phyloP scores from a whole-genome alignment of 75 land plant species.

The Pinus albicaulis region DNA sequence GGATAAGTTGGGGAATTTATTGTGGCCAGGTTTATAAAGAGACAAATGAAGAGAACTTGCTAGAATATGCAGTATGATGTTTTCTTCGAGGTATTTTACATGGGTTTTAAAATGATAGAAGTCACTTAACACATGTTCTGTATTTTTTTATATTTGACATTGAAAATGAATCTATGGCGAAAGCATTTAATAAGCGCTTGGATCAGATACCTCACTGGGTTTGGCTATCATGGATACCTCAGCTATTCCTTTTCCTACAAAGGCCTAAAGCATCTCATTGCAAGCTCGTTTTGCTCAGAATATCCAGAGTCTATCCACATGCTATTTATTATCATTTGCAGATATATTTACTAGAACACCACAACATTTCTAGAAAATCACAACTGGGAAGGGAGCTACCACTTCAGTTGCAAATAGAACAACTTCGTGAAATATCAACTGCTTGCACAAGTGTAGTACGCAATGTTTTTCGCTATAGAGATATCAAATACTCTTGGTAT shows the following conservation, averaged over 20 bases:
- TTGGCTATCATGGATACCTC: constrained; percentile 97
- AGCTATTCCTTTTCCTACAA: constrained; percentile 83
- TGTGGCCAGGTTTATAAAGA: constrained; percentile 92
- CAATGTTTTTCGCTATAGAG: no score
- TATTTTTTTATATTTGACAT: constrained; percentile 94
- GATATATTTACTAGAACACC: constrained; percentile 91
- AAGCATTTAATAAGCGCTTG: constrained; percentile 78
- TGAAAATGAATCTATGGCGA: constrained; percentile 76
- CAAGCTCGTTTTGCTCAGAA: constrained; percentile 74
- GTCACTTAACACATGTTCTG: constrained; percentile 83
- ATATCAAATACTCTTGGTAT: no score
- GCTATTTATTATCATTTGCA: constrained; percentile 96
- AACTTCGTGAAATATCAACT: no score
- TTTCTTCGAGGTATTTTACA: constrained; percentile 89
- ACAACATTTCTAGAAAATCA: constrained; percentile 88
- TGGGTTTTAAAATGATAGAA: constrained; percentile 86
- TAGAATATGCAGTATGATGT: constrained; percentile 93
- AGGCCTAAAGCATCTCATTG: constrained; percentile 89
- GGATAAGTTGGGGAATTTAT: constrained; percentile 99
- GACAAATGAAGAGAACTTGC: constrained; percentile 82
- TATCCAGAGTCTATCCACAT: constrained; percentile 83
- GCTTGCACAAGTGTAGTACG: no score
- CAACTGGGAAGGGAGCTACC: constrained; percentile 36
- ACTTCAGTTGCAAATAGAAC: no score
- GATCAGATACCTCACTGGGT: constrained; percentile 96